Evolutionary conservation across 306 rosid species (phyloP), one percentile per base, ranked within the genome.

Genomic region (Neltuma alba): DNA sequence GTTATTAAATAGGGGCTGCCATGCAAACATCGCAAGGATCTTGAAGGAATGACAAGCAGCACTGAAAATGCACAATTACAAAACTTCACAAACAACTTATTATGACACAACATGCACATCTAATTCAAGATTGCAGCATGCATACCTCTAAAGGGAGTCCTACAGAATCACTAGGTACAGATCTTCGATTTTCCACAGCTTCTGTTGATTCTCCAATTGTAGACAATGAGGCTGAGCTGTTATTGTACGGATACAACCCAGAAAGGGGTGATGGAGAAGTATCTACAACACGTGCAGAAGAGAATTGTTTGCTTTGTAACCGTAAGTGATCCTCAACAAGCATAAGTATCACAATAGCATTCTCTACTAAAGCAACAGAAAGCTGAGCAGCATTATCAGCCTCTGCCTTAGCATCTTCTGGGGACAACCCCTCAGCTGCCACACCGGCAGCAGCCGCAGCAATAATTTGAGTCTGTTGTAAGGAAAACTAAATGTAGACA

Each of bases 311-410:
- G 91, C 98, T 84, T 79, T 91, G 99, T 74, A 89, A 83, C 76
- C 99, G 91, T 80, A 95, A 87, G 90, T 95, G 99, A 86, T 95
- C 99, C 96, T 95, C 99, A 63, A 89, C 99, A 80, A 93, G 99
- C 99, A 95, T 95, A 83, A 95, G 89, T 83, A 91, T 93, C 84
- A 95, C 99, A 80, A 95, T 93, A 38, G 97, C 93, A 87, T 95
- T 95, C 86, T 95, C 99, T 41, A 93, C 99, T 72, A 95, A 85
- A 73, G 97, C 95, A 74, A 95, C 99, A 44, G 99, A 95, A 79
- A 91, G 89, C 61, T 90, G 96, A 79, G 99, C 95, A 74, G 97
- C 96, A 86, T 88, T 88, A 80, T 95, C 97, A 64, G 99, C 94
- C 86, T 93, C 98, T 74, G 90, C 96, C 89, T 82, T 95, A 10